These are phyloP conservation scores for Blastocrithidia nonstop DNA, from an alignment of 208 protist genomes.

Conservation along the genomic window DNA sequence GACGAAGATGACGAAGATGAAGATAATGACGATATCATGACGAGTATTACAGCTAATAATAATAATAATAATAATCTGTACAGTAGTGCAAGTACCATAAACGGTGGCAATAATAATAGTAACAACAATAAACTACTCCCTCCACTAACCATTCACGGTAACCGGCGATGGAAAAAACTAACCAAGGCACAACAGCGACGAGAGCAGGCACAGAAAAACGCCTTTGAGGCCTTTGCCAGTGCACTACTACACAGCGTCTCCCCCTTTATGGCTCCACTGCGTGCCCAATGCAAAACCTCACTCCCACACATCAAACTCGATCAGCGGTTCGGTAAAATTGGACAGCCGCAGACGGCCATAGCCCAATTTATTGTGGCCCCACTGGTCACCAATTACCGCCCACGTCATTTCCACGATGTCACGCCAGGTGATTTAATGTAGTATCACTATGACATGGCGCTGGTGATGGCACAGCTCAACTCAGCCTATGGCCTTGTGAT, in stretches of 20 bases:
- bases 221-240: conserved; percentile 78
- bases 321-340: conserved; percentile 75
- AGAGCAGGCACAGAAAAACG: conserved; percentile 73
- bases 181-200: conserved; percentile 67
- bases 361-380: conserved; percentile 77
- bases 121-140: conserved; percentile 11
- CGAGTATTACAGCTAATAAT: conserved; percentile 4
- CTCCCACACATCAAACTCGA: conserved; percentile 81
- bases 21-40: conserved; percentile 8
- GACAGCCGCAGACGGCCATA: conserved; percentile 70
- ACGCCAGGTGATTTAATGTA: conserved; percentile 76
- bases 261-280: conserved; percentile 76
- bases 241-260: conserved; percentile 71
- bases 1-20: not conserved
- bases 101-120: conserved; percentile 5
- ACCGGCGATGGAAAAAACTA: conserved; percentile 74
- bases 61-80: too few species aligned
- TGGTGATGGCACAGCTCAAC: conserved; percentile 38
- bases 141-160: conserved; percentile 34
- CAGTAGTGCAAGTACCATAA: conserved; percentile 19
- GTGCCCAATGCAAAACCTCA: conserved; percentile 45
- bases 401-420: conserved; percentile 77
- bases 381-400: conserved; percentile 75
- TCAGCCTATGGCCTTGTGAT: conserved; percentile 40
- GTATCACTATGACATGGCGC: conserved; percentile 76